Base-by-base conservation (phyloP, 306 rosid species). In the Quercus ilex region DNA sequence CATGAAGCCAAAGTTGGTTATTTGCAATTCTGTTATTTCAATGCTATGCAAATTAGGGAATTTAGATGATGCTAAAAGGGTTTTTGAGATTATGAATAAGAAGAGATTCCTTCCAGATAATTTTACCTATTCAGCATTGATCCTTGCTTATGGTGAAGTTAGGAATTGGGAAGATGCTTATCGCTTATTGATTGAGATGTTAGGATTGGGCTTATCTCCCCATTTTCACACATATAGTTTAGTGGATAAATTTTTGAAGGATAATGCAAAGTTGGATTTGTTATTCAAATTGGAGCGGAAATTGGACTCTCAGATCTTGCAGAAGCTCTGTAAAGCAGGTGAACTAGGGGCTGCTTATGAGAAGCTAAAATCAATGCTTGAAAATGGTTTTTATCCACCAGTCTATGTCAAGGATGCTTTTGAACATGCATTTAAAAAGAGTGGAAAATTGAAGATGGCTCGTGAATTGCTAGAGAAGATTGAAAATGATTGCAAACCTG, bases 41-140 rank as follows among this genome's bases (percentile, higher is more conserved):
- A 83, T 88, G 91, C 71, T 89, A 17, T 91, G 97, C 79, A 91
- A 88, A 80, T 21, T 89, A 74, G 91, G 97, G 20, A 84, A 81
- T 74, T 80, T 89, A 78, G 83, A 79, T 62, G 76, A 73, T 77
- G 93, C 97, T 2, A 80, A 74, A 12, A 79, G 76, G 78, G 91
- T 91, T 17, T 88, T 83, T 64, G 86, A 86, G 77, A 82, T 85
- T 49, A 91, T 89, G 97, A 88, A 85, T 79, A 88, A 75, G 85
- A 86, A 89, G 20, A 77, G 90, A 70, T 86, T 92, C 53, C 55
- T 84, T 67, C 91, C 97, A 3, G 91, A 91, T 80, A 80, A 79
- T 82, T 59, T 83, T 31, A 89, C 93, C 2, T 85, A 88, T 80
- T 83, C 81, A 15, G 82, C 88, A n/a, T 68, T 91, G 82, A 79